Conservation (phyloP, 2,329 filamentous ascomycete genomes). For the Fusarium papillatum region DNA sequence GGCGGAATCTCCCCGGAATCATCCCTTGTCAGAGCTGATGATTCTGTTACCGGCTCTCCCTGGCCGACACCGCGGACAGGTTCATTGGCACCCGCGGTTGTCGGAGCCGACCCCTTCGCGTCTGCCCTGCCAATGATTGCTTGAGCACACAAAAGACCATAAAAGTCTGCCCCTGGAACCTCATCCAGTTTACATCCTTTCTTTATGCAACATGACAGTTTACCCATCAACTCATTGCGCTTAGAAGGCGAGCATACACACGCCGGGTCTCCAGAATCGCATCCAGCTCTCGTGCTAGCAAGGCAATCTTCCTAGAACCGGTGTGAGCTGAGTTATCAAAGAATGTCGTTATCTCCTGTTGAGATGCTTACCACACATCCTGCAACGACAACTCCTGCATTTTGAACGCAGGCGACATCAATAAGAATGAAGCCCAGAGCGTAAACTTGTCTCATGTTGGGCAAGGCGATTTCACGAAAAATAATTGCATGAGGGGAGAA, state of each 20-base stretch:
- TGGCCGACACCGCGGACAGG: not conserved
- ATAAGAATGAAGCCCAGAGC: not conserved
- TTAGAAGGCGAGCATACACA: not conserved
- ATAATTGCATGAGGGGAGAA: not conserved
- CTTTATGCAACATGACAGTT: not conserved
- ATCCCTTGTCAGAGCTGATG: not conserved
- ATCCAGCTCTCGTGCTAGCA: not conserved
- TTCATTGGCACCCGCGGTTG: not conserved
- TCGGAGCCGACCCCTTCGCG: not conserved
- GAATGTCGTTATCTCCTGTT: not conserved
- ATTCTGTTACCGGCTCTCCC: not conserved
- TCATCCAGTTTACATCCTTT: not conserved
- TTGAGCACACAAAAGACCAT: not conserved
- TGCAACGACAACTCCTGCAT: not conserved
- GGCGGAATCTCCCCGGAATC: not conserved
- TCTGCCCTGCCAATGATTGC: too few species aligned
- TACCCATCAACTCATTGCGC: not conserved
- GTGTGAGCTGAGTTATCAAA: not conserved
- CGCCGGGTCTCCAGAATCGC: not conserved
- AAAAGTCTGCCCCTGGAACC: not conserved
- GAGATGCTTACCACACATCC: not conserved
- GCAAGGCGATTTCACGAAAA: not conserved
- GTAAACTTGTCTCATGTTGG: not conserved
- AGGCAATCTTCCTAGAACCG: not conserved
- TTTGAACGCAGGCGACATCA: not conserved